Conservation (phyloP, 345 rosid species). For the Carallia brachiata region DNA sequence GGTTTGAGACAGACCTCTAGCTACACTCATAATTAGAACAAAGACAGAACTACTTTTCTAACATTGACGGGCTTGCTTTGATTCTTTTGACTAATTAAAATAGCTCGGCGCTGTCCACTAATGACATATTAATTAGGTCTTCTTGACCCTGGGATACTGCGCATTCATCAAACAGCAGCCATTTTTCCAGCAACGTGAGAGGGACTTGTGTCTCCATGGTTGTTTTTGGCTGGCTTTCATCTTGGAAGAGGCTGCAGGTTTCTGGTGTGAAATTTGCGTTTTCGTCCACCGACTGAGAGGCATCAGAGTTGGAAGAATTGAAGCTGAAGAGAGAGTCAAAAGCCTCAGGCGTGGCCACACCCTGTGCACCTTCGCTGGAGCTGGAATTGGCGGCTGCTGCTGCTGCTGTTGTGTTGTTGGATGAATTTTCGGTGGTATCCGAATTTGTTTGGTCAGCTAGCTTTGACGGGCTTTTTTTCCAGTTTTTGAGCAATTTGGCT, state of each 20-base stretch:
- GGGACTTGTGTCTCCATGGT: constrained; percentile 36
- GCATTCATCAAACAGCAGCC: constrained; percentile 61
- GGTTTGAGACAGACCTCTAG: no score
- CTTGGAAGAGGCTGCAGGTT: constrained; percentile 37
- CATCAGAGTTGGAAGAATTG: constrained; percentile 45
- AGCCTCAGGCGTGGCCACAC: constrained; percentile 23
- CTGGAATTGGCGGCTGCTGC: constrained; percentile 22
- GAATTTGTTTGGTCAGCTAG: constrained; percentile 21
- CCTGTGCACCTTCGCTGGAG: constrained; percentile 28
- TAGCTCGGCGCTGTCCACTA: constrained; percentile 31
- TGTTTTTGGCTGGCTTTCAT: constrained; percentile 40
- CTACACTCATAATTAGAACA: neutral
- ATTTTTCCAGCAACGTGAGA: constrained; percentile 57
- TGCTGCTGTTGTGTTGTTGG: constrained; percentile 3
- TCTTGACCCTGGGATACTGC: constrained; percentile 31
- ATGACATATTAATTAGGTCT: constrained; percentile 40
- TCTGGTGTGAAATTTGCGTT: constrained; percentile 20
- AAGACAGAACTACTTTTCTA: neutral
- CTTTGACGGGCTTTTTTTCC: constrained; percentile 43
- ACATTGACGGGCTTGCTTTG: neutral
- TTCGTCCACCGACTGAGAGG: constrained; percentile 40
- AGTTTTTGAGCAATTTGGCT: constrained; percentile 61
- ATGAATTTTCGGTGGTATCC: constrained; percentile 28
- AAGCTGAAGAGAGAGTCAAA: constrained; percentile 45
- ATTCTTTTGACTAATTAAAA: constrained; percentile 17